Conservation (phyloP, 495 filamentous ascomycete genomes). For the Hypoxylon lienhwacheense region DNA sequence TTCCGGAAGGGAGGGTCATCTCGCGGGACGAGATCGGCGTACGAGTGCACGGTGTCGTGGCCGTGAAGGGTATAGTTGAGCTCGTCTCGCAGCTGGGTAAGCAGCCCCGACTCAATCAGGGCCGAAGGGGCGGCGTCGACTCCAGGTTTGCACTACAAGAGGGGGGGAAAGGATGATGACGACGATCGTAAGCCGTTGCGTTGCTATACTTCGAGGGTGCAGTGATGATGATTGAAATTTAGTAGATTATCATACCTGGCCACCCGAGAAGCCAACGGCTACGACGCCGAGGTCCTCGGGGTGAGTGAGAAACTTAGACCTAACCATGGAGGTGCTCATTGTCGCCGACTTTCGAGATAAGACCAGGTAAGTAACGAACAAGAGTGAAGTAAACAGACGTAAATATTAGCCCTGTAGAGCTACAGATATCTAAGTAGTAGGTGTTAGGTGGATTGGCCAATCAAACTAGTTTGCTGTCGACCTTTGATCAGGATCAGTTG, state of each 20-base stretch:
- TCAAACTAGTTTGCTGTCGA: too few relatives aligned
- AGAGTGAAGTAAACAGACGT: too few relatives aligned
- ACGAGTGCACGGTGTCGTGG: constrained; percentile 81
- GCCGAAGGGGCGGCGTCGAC: constrained; percentile 92
- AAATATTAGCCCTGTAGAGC: too few relatives aligned
- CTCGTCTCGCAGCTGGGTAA: constrained; percentile 79
- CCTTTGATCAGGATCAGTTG: too few relatives aligned
- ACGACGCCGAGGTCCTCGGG: constrained; percentile 84
- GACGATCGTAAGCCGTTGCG: constrained; percentile 15
- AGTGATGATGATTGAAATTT: constrained; percentile 2
- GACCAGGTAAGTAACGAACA: too few relatives aligned
- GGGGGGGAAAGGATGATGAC: constrained; percentile 19
- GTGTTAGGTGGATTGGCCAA: too few relatives aligned
- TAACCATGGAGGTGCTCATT: constrained; percentile 67
- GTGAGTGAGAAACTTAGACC: constrained; percentile 78
- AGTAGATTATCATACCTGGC: constrained; percentile 83
- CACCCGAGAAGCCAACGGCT: constrained; percentile 95
- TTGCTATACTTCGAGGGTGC: neutral
- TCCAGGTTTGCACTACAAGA: constrained; percentile 76
- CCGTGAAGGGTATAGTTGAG: constrained; percentile 85
- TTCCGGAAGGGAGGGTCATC: constrained; percentile 75
- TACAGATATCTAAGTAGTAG: too few relatives aligned
- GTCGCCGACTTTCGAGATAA: constrained; percentile 14
- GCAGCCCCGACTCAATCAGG: constrained; percentile 84
- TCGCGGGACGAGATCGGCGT: constrained; percentile 72